Evolutionary conservation across 495 filamentous ascomycete species (phyloP).

Genomic region (Penicillium tannophilum): DNA sequence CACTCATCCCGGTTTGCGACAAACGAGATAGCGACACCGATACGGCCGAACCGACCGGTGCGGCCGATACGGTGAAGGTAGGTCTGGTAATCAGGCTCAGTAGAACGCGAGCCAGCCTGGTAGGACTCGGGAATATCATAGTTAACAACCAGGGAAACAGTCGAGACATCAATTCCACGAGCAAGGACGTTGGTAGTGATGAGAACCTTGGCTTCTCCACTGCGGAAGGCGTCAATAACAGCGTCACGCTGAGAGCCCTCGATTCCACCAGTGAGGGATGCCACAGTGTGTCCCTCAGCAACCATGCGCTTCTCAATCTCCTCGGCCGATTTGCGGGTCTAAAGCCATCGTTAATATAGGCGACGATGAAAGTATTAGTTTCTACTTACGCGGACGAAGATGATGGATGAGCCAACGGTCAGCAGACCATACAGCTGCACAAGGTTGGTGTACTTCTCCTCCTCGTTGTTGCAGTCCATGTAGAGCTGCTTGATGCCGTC

Average conservation of each 20-base stretch:
- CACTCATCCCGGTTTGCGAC: conserved; percentile 79
- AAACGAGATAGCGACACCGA: conserved; percentile 93
- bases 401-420: conserved; percentile 95
- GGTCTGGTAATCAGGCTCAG: conserved; percentile 77
- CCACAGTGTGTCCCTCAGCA: conserved; percentile 86
- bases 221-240: conserved; percentile 86
- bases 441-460: conserved; percentile 83
- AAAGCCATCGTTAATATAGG: conserved; percentile 25
- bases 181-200: conserved; percentile 98
- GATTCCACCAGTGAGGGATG: conserved; percentile 80
- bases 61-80: conserved; percentile 98
- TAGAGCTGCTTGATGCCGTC: conserved; percentile 97
- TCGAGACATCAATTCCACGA: conserved; percentile 95
- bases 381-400: conserved; percentile 81
- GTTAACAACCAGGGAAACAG: conserved; percentile 97
- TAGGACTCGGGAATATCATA: conserved; percentile 67
- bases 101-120: conserved; percentile 24
- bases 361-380: not conserved
- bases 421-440: conserved; percentile 92
- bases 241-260: conserved; percentile 81
- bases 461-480: conserved; percentile 80
- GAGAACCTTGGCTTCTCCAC: conserved; percentile 88
- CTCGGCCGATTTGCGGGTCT: conserved; percentile 79
- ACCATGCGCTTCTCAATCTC: conserved; percentile 85
- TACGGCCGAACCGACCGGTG: conserved; percentile 94